Conservation (phyloP, 108 stramenopile genomes). For the Bacterosira constricta region DNA sequence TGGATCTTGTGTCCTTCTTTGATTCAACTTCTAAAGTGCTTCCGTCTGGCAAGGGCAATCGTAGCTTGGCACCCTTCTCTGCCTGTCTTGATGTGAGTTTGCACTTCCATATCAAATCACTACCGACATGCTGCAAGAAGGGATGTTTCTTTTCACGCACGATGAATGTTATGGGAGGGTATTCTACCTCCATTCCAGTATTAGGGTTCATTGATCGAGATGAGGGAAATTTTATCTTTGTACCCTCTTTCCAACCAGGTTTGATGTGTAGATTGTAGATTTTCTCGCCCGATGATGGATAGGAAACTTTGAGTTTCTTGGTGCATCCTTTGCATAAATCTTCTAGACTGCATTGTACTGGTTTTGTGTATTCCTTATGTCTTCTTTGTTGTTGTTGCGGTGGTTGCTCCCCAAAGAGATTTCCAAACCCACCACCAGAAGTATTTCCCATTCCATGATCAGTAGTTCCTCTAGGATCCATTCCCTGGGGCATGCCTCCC, state of each 20-base stretch:
- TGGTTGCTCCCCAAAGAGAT: slow-evolving; percentile 3
- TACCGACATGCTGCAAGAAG: slow-evolving; percentile 49
- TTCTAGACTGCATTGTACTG: slow-evolving; percentile 61
- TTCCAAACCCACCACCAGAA: background rate
- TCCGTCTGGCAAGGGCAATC: slow-evolving; percentile 70
- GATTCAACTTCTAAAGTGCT: slow-evolving; percentile 49
- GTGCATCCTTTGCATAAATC: slow-evolving; percentile 69
- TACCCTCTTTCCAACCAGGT: slow-evolving; percentile 79
- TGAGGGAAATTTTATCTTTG: slow-evolving; percentile 69
- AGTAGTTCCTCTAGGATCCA: background rate
- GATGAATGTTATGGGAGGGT: slow-evolving; percentile 76
- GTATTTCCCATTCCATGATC: background rate
- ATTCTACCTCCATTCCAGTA: slow-evolving; percentile 20
- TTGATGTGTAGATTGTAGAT: slow-evolving; percentile 64
- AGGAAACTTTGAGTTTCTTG: slow-evolving; percentile 76
- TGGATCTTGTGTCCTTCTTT: slow-evolving; percentile 44
- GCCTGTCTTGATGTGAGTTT: slow-evolving; percentile 54
- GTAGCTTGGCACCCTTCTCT: slow-evolving; percentile 44
- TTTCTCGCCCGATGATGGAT: slow-evolving; percentile 38
- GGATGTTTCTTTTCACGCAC: slow-evolving; percentile 70
- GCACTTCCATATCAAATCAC: slow-evolving; percentile 69
- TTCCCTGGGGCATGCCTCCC: slow-evolving; percentile 25
- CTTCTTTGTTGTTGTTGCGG: slow-evolving; percentile 12
- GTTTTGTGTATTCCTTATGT: slow-evolving; percentile 44
- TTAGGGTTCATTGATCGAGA: slow-evolving; percentile 3